Evolutionary conservation across 345 rosid genomes (phyloP), one percentile per base, ranked within the genome.

Genomic region (Syzygium aqueum): DNA sequence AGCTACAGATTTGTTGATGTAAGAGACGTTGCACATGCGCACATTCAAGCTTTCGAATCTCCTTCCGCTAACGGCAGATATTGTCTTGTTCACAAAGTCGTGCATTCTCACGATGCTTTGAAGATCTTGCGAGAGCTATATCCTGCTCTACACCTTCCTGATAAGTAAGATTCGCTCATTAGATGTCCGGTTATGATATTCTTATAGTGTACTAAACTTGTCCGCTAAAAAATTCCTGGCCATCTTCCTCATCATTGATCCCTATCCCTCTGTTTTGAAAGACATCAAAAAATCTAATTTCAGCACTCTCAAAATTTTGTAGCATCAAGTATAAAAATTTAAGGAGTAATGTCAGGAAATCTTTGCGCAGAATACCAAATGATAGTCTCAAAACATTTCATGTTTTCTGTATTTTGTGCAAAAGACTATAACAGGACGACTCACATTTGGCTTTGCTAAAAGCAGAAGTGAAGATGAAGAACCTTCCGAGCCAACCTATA

Each of bases 11-110:
- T 91, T 86, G 92, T 95, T 85, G 90, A 94, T 73, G 93, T 91
- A 51, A 93, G 93, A 88, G 92, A 95, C 84, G 91, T 93, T 25
- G 96, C 93, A n/a, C 53, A 89, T 84, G 95, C 92, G 3, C 97
- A 94, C 89, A 84, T 94, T 61, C 91, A 86, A 89, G 95, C 94
- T 12, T 87, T 90, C 54, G 94, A 94, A 89, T 15, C 88, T 51
- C 92, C 93, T 67, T 86, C 94, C n/a, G 93, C 95, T 50, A 89
- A 53, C 5, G 93, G 94, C 40, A 86, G 95, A 73, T 92, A 91
- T 46, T 78, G 89, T 57, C 59, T 91, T 19, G 92, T 92, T 53
- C 90, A 85, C 67, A 80, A 89, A 37, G 59, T 85, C 43, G 40
- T 88, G 40, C 86, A 73, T 4, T 11, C 77, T 52, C 43, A 15